phyloP scores from a whole-genome alignment of 1,139 yeast genomes.

The Sugiyamaella sp. region DNA sequence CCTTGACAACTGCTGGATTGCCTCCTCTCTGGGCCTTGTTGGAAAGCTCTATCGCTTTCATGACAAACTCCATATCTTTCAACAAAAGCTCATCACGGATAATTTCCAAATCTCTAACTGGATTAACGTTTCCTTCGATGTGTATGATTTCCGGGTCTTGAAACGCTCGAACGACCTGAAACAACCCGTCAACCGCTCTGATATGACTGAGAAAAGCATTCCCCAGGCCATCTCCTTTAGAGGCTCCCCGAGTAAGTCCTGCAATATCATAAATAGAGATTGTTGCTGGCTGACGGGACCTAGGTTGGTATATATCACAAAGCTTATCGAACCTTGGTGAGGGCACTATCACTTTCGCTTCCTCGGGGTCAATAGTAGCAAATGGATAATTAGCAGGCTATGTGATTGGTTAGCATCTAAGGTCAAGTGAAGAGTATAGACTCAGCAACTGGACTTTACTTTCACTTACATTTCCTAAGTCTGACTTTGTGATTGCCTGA shows the following conservation, averaged over 20 bases:
- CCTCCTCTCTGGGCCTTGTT: constrained; percentile 24
- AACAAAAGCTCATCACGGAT: constrained; percentile 85
- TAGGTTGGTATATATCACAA: constrained; percentile 68
- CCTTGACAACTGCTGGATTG: constrained; percentile 49
- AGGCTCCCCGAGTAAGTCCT: constrained; percentile 93
- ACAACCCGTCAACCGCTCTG: constrained; percentile 93
- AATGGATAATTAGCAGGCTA: constrained; percentile 92
- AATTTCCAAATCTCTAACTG: constrained; percentile 87
- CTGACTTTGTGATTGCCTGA: constrained; percentile 73
- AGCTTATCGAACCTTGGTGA: constrained; percentile 79
- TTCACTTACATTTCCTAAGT: constrained; percentile 64
- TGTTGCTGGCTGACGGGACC: constrained; percentile 76
- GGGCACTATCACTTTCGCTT: constrained; percentile 92
- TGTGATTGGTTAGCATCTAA: background rate
- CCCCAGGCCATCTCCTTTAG: constrained; percentile 95
- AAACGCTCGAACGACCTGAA: constrained; percentile 93
- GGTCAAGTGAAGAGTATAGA: too few relatives aligned
- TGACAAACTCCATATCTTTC: constrained; percentile 91
- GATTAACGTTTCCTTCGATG: constrained; percentile 92
- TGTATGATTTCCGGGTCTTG: constrained; percentile 95
- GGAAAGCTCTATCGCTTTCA: constrained; percentile 82
- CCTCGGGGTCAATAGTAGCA: constrained; percentile 97
- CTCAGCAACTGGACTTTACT: too few relatives aligned
- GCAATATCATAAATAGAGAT: constrained; percentile 94
- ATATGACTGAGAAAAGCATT: constrained; percentile 94